Base-by-base conservation (phyloP, 495 filamentous ascomycete genomes). In the Penicillium desertorum region DNA sequence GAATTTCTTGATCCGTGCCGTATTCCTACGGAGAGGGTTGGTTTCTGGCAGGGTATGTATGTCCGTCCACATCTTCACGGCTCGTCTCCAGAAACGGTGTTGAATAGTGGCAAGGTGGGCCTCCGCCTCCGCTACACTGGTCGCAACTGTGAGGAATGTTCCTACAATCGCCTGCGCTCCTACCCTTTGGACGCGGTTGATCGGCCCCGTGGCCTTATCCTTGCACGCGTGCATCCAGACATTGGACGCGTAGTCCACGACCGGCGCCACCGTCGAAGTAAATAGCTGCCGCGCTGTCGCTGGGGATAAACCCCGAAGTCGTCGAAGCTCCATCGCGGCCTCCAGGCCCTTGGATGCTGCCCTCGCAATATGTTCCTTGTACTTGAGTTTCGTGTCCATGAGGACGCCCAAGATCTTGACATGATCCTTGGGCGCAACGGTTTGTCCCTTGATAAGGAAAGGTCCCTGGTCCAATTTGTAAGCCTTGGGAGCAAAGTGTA, bases 11-110 rank as follows among this genome's bases (percentile, higher is more conserved):
- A 62, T 62, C 51, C n/a, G 45, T 0, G 6, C 60, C 49, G 52
- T 59, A 45, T 16, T 46, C 17, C 58, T 60, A 48, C 58, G 62
- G 22, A 68, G 62, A 1, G 65, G 65, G 29, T 70, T 60, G 32
- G 62, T 70, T 51, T 58, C 57, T 23, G 51, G 60, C 2, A 62
- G 55, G 17, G 57, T 63, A 34, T 69, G 57, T 0, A 69, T 57
- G 36, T 70, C 62, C 19, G 41, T 44, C 41, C 10, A 44, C 41
- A 23, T 44, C 19, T 44, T 44, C 41, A 23, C 41, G 19, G 41
- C 41, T 9, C 19, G 41, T 44, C 41, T 44, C 41, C 4, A 44
- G 41, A 44, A 23, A 2, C 41, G 41, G 5, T 44, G n/a, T 22
- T 3, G 19, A 5, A 6, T 8, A 1, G 41, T 19, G 41, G 41